phyloP scores from a whole-genome alignment of 805 yeast species.

The Candida tallmaniae region DNA sequence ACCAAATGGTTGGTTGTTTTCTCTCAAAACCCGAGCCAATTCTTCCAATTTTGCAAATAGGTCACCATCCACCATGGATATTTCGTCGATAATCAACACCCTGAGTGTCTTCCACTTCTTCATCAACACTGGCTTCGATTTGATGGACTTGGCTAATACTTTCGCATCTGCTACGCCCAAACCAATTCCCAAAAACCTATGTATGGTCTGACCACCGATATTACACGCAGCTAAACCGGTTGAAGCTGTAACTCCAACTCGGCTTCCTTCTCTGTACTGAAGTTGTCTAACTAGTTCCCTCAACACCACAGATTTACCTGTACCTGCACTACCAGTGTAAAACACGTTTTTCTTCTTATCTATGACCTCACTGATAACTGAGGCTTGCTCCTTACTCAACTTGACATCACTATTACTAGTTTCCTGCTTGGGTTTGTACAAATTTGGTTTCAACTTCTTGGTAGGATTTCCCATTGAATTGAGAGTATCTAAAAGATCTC shows the following conservation, averaged over 20 bases:
- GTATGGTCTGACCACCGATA: conserved; percentile 87
- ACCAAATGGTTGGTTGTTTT: conserved; percentile 71
- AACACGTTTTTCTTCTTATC: conserved; percentile 52
- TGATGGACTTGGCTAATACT: conserved; percentile 44
- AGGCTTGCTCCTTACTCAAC: conserved; percentile 40
- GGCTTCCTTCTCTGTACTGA: conserved; percentile 35
- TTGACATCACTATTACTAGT: conserved; percentile 1
- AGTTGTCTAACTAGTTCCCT: conserved; percentile 58
- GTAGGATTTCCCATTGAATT: conserved; percentile 1
- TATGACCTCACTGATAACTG: conserved; percentile 49
- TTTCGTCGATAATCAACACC: conserved; percentile 84
- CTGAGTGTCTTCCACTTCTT: conserved; percentile 63
- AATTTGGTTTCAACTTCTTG: conserved; percentile 5
- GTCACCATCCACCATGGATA: conserved; percentile 87
- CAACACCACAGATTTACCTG: conserved; percentile 75
- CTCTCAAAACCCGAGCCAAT: conserved; percentile 57
- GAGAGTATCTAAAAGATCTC: conserved; percentile 3
- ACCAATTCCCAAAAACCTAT: conserved; percentile 83
- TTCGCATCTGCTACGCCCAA: conserved; percentile 54
- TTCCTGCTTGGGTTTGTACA: background rate
- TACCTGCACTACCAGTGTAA: conserved; percentile 84
- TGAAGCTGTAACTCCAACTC: conserved; percentile 88
- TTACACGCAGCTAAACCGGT: conserved; percentile 96
- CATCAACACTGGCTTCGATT: conserved; percentile 37
- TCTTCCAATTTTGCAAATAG: conserved; percentile 71